phyloP scores from a whole-genome alignment of 2,329 filamentous ascomycete species.

The Nannizziopsis arthrosporioides region DNA sequence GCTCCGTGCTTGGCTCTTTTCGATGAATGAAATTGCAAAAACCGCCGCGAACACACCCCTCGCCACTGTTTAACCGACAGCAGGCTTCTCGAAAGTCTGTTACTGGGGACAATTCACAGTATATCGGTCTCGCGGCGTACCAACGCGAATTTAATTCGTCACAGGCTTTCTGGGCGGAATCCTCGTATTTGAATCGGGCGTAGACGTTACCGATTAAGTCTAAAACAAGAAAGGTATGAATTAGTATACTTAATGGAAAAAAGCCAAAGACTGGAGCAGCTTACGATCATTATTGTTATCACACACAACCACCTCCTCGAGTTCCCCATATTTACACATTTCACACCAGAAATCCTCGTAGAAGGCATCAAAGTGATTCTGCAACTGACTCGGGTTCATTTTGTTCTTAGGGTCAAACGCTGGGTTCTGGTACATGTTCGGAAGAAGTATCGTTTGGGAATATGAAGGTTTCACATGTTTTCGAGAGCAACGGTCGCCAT shows the following conservation, averaged over 20 bases:
- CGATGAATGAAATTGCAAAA: constrained; percentile 99
- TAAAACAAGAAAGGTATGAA: constrained; percentile 24
- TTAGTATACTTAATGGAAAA: constrained; percentile 2
- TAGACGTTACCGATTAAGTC: constrained; percentile 98
- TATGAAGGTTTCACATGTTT: constrained; percentile 99
- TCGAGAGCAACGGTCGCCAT: constrained; percentile 93
- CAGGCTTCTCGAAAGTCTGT: constrained; percentile 98
- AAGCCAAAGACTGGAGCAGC: constrained; percentile 26
- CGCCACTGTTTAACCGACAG: constrained; percentile 84
- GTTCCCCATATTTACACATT: constrained; percentile 96
- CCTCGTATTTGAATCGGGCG: constrained; percentile 99
- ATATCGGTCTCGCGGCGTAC: constrained; percentile 95
- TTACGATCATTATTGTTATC: constrained; percentile 97
- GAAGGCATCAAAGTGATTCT: constrained; percentile 99
- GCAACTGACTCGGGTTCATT: constrained; percentile 91
- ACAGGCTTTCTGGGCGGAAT: constrained; percentile 83
- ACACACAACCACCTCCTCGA: constrained; percentile 96
- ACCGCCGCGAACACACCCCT: constrained; percentile 87
- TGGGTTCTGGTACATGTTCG: constrained; percentile 98
- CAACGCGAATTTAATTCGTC: constrained; percentile 88
- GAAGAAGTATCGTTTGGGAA: constrained; percentile 92
- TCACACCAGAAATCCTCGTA: constrained; percentile 99
- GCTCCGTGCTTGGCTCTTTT: constrained; percentile 81
- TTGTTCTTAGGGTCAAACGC: constrained; percentile 93
- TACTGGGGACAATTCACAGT: constrained; percentile 92